phyloP scores from a whole-genome alignment of 1,139 yeast genomes.

The Candida tetrigidarum region DNA sequence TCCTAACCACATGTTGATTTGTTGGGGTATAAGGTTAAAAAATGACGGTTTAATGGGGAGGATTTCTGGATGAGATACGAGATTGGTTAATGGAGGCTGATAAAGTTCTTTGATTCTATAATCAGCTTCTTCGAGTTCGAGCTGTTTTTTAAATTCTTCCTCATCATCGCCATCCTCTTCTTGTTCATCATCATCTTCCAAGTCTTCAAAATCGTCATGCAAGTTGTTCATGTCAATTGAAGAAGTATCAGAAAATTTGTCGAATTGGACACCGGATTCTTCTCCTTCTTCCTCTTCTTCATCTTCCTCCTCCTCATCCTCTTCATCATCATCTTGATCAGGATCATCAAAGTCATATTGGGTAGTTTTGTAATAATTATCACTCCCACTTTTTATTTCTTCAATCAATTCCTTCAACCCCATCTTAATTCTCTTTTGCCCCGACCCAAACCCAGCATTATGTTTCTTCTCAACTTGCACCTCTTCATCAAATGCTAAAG shows the following conservation, averaged over 20 bases:
- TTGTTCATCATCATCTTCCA: constrained; percentile 24
- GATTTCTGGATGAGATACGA: constrained; percentile 25
- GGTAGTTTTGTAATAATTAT: constrained; percentile 62
- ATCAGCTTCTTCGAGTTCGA: constrained; percentile 26
- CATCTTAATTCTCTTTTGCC: constrained; percentile 54
- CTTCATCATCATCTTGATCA: constrained; percentile 18
- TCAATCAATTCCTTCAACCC: constrained; percentile 49
- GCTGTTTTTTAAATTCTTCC: constrained; percentile 8
- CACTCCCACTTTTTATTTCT: constrained; percentile 37
- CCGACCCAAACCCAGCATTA: constrained; percentile 69
- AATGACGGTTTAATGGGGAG: constrained; percentile 49
- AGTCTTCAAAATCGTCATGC: constrained; percentile 57
- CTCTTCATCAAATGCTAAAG: constrained; percentile 32
- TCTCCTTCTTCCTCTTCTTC: constrained; percentile 17
- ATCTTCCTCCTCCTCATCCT: constrained; percentile 18
- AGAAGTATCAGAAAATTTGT: constrained; percentile 19
- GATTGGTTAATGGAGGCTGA: constrained; percentile 64
- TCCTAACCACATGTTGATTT: constrained; percentile 77
- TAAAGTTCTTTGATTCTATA: constrained; percentile 46
- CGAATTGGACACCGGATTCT: constrained; percentile 17
- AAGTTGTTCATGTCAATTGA: constrained; percentile 50
- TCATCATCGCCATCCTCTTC: constrained; percentile 23
- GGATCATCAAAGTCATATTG: constrained; percentile 52
- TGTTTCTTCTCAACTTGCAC: constrained; percentile 61
- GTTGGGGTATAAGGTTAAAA: constrained; percentile 61